Conservation (phyloP, 2,329 filamentous ascomycete species). For the Alternaria sp. region DNA sequence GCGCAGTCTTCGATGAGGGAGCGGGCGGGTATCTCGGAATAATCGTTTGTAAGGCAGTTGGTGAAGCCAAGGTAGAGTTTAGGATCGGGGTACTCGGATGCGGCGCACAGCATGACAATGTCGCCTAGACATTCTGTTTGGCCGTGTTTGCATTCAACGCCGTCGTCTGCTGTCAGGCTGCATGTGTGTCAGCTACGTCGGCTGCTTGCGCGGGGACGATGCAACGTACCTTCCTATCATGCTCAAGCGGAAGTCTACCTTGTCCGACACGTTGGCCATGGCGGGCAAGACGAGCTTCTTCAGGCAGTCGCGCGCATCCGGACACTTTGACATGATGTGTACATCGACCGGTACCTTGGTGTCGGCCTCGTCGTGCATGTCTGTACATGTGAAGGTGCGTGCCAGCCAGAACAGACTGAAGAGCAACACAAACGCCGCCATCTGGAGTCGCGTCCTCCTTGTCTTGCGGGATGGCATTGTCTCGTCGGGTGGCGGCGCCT, state of each 20-base stretch:
- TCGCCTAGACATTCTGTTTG: conserved; percentile 91
- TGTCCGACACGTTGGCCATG: conserved; percentile 82
- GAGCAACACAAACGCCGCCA: conserved; percentile 36
- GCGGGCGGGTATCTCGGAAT: conserved; percentile 77
- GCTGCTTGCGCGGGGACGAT: background rate
- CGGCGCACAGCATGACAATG: conserved; percentile 92
- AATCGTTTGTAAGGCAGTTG: conserved; percentile 85
- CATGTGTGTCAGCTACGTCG: background rate
- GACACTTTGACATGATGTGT: conserved; percentile 95
- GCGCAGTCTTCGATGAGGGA: conserved; percentile 87
- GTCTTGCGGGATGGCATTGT: conserved; percentile 21
- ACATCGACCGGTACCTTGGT: conserved; percentile 80
- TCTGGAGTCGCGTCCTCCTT: conserved; percentile 33
- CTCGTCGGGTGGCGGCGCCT: conserved; percentile 13
- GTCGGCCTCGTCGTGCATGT: conserved; percentile 33
- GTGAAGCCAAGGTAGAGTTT: conserved; percentile 92
- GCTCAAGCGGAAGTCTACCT: conserved; percentile 89
- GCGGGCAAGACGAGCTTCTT: conserved; percentile 81
- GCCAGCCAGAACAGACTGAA: conserved; percentile 46
- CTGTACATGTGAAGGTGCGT: conserved; percentile 36
- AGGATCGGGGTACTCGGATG: conserved; percentile 80
- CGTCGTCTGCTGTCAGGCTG: conserved; percentile 76
- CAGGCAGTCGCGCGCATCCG: conserved; percentile 86
- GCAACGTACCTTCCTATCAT: conserved; percentile 80
- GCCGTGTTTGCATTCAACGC: conserved; percentile 88